phyloP scores from a whole-genome alignment of 1,139 yeast genomes.

The Ogataea hybrid region DNA sequence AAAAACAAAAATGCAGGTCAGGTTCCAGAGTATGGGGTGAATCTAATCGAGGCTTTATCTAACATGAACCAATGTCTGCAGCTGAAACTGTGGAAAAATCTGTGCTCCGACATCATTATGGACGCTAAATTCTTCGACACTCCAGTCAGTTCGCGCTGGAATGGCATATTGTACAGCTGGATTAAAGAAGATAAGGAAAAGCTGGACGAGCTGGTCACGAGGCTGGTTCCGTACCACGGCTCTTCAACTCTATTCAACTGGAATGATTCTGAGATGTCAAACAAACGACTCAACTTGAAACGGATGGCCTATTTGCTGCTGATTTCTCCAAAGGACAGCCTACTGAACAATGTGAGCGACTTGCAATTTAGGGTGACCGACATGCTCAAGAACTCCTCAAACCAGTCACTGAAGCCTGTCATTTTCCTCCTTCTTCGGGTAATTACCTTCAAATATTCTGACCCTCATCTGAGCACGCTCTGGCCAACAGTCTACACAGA shows the following conservation, averaged over 20 bases:
- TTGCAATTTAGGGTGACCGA: constrained; percentile 50
- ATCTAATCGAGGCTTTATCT: constrained; percentile 34
- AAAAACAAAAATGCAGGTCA: constrained; percentile 40
- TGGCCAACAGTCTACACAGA: constrained; percentile 72
- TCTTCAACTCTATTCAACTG: constrained; percentile 65
- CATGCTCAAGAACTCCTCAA: constrained; percentile 34
- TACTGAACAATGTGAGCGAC: constrained; percentile 47
- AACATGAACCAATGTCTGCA: constrained; percentile 38
- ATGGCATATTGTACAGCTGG: constrained; percentile 54
- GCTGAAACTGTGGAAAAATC: constrained; percentile 50
- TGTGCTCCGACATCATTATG: constrained; percentile 51
- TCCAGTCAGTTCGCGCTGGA: constrained; percentile 45
- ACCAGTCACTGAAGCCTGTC: constrained; percentile 41
- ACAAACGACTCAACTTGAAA: constrained; percentile 40
- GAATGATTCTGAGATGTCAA: constrained; percentile 69
- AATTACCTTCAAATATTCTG: constrained; percentile 58
- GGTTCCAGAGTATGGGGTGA: constrained; percentile 37
- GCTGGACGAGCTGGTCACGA: constrained; percentile 50
- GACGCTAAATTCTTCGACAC: constrained; percentile 47
- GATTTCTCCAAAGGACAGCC: constrained; percentile 58
- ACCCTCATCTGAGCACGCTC: constrained; percentile 60
- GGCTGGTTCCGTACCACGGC: constrained; percentile 49
- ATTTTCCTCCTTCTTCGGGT: constrained; percentile 61
- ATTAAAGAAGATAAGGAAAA: constrained; percentile 56
- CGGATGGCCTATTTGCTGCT: constrained; percentile 63